Conservation (phyloP, 768 basidiomycete species). For the Rhodotorula toruloides region DNA sequence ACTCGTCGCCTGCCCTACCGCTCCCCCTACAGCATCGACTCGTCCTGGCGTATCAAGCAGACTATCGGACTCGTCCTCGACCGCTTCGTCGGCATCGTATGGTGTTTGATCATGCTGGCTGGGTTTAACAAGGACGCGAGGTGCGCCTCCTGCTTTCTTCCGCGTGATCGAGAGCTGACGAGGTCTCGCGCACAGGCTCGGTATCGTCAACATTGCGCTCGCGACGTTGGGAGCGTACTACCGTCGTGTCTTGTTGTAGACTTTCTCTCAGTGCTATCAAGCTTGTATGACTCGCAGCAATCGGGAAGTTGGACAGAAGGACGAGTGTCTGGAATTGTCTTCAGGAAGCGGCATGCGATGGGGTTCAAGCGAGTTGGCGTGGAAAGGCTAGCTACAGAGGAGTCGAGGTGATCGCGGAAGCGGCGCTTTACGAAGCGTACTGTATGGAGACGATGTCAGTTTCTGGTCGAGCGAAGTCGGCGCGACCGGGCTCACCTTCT, state of each 20-base stretch:
- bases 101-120: conserved; percentile 68
- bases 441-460: background rate
- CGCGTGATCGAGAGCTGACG: background rate
- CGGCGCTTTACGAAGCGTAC: no score
- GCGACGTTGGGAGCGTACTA: conserved; percentile 2
- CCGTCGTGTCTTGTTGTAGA: background rate
- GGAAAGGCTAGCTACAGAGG: no score
- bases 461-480: background rate
- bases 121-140: conserved; percentile 66
- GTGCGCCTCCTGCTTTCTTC: background rate
- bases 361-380: no score
- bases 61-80: conserved; percentile 65
- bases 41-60: conserved; percentile 54
- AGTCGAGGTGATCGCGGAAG: no score
- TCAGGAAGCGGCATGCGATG: no score
- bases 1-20: conserved; percentile 34
- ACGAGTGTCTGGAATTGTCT: no score
- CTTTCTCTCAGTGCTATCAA: background rate
- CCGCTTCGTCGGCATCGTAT: conserved; percentile 67
- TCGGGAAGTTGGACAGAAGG: background rate
- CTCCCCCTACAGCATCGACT: conserved; percentile 37
- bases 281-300: background rate
- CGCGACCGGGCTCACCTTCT: conserved; percentile 22
- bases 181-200: conserved; percentile 2
- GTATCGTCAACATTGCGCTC: conserved; percentile 8